Evolutionary conservation across 495 filamentous ascomycete species (phyloP), one percentile per base, ranked within the genome.

Genomic region (Cenococcum geophilum): DNA sequence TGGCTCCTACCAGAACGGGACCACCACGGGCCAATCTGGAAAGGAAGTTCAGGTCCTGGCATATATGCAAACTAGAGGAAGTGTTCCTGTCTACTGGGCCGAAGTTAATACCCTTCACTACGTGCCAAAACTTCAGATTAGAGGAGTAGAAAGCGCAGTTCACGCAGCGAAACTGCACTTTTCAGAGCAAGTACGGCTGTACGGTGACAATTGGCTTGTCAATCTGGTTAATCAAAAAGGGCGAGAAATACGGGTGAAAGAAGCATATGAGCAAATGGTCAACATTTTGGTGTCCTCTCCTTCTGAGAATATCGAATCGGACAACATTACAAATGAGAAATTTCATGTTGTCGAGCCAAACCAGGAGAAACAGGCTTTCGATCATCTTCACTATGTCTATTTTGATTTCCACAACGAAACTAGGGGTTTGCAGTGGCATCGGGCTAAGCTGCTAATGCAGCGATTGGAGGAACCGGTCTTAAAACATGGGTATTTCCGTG

Each of bases 371-470:
- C 82, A 84, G 58, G 79, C 82, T 49, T 85, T 87, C 70, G 91
- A 97, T 71, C 84, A 84, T 34, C 76, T 97, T 16, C 91, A 98
- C 69, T 98, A 98, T 70, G 74, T 97, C 58, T 97, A 97, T 77
- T 97, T 98, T 66, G 95, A 98, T 76, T 97, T 92, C 73, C 93
- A 98, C 76, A 91, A 88, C 70, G 93, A 98, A 75, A 97, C 95
- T 32, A 95, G 93, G 74, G 90, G 89, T 27, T 77, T 97, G 34
- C 83, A 88, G 68, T 96, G 92, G 92, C 87, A 98, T 71, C 88
- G 91, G 20, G 92, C 91, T 1, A 85, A 91, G 74, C 73, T 95
- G 37, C 82, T 98, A 4, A 78, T 97, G 66, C 86, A 96, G 68
- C 85, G 87, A 57, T 76, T 98, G 42, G 79, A 82, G 27, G 82